Conservation (phyloP, 2,329 filamentous ascomycete species). For the Dothiorella sarmentorum region DNA sequence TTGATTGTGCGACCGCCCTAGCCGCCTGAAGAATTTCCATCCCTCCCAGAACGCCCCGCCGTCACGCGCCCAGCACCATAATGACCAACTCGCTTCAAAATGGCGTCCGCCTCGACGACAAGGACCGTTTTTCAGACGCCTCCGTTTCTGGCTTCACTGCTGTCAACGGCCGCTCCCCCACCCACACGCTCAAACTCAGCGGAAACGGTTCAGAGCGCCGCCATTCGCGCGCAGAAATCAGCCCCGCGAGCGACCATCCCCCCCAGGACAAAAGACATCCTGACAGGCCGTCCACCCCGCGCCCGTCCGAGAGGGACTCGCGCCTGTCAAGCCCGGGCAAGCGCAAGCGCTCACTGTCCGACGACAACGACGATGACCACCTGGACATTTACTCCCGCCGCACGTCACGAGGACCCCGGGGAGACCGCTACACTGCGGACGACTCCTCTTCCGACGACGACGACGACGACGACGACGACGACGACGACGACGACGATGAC, state of each 20-base stretch:
- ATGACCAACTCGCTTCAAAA: too few relatives aligned
- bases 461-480: slow-evolving; percentile 24
- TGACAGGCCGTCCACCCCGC: slow-evolving; percentile 19
- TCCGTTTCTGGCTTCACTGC: slow-evolving; percentile 12
- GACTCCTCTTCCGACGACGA: slow-evolving; percentile 31
- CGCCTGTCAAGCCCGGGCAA: slow-evolving; percentile 46
- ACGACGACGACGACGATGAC: slow-evolving; percentile 18
- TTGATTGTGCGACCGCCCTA: too few relatives aligned
- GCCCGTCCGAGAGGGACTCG: slow-evolving; percentile 3
- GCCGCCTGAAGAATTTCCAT: too few relatives aligned
- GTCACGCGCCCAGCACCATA: too few relatives aligned
- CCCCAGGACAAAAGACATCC: slow-evolving; percentile 21
- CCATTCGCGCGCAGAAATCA: slow-evolving; percentile 22
- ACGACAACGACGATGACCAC: slow-evolving; percentile 35
- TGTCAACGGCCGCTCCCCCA: slow-evolving; percentile 12
- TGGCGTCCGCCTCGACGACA: slow-evolving; percentile 6
- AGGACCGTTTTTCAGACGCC: neutral
- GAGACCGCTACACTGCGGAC: neutral
- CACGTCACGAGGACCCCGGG: slow-evolving; percentile 20
- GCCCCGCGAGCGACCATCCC: slow-evolving; percentile 19
- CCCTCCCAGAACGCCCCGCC: neutral
- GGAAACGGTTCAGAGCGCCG: neutral
- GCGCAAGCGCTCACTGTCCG: slow-evolving; percentile 65
- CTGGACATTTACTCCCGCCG: slow-evolving; percentile 33
- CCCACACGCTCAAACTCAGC: neutral